Conservation (phyloP, 192 early-diverging fungal species). For the Coemansia sp. region DNA sequence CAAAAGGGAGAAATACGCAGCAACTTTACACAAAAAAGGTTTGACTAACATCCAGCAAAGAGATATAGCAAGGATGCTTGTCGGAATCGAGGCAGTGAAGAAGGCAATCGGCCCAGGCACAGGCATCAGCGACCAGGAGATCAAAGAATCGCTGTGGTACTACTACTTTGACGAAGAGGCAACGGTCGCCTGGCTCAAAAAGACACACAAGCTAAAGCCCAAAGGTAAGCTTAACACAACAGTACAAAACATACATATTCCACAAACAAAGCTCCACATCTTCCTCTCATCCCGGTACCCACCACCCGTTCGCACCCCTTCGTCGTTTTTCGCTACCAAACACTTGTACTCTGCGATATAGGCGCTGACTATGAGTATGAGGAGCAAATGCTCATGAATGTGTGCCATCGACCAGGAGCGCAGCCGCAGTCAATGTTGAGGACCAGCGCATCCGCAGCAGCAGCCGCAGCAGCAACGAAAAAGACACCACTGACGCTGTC, state of each 20-base stretch:
- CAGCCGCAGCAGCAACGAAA: neutral
- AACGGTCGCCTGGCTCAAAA: slow-evolving; percentile 64
- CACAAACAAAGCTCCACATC: no score
- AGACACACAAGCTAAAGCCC: slow-evolving; percentile 33
- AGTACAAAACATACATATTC: no score
- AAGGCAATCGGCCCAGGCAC: slow-evolving; percentile 58
- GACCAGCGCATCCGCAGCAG: no score
- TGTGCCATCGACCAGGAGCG: slow-evolving; percentile 31
- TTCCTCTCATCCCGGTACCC: no score
- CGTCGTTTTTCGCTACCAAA: no score
- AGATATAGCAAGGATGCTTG: slow-evolving; percentile 50
- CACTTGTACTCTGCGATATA: slow-evolving; percentile 2
- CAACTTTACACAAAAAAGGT: no score
- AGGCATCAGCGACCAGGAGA: slow-evolving; percentile 59
- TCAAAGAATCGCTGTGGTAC: slow-evolving; percentile 69
- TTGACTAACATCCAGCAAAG: neutral
- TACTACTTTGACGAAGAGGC: slow-evolving; percentile 70
- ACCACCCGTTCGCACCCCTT: no score
- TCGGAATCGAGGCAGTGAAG: slow-evolving; percentile 59
- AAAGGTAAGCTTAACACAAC: slow-evolving; percentile 39
- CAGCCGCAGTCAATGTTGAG: neutral
- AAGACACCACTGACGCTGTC: neutral
- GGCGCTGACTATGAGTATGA: slow-evolving; percentile 1
- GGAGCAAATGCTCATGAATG: slow-evolving; percentile 17
- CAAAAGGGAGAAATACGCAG: no score